These are phyloP conservation scores for Aspergillus hancockii DNA, from an alignment of 495 filamentous ascomycete species.

Conservation along the genomic window DNA sequence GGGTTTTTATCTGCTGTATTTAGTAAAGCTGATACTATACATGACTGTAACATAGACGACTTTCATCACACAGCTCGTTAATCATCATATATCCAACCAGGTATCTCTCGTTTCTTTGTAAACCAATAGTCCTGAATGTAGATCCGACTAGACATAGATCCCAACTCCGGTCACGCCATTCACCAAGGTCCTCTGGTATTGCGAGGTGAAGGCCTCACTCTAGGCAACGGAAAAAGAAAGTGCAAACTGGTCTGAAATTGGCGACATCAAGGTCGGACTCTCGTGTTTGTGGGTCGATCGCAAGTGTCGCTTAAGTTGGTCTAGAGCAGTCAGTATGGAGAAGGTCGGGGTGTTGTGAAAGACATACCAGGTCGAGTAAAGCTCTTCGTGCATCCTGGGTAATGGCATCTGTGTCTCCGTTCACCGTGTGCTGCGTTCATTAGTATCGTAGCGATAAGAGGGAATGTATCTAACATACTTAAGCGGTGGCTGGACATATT, in stretches of 20 bases:
- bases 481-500: slow-evolving; percentile 53
- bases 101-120: background rate
- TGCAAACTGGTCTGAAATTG: slow-evolving; percentile 29
- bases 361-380: slow-evolving; percentile 49
- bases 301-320: slow-evolving; percentile 50
- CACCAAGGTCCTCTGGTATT: background rate
- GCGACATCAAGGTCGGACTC: slow-evolving; percentile 24
- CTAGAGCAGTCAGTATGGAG: slow-evolving; percentile 18
- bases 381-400: slow-evolving; percentile 47
- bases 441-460: slow-evolving; percentile 11
- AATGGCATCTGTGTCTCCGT: slow-evolving; percentile 47
- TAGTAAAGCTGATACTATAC: background rate
- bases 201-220: slow-evolving; percentile 2
- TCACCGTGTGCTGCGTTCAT: slow-evolving; percentile 41
- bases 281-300: slow-evolving; percentile 46
- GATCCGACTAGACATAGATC: background rate
- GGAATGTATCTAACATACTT: slow-evolving; percentile 28
- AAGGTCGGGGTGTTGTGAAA: slow-evolving; percentile 5
- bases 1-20: background rate
- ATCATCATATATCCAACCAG: slow-evolving; percentile 13
- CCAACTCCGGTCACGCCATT: slow-evolving; percentile 7
- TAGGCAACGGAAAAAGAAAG: slow-evolving; percentile 27
- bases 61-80: slow-evolving; percentile 7
- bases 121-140: background rate
- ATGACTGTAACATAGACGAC: slow-evolving; percentile 6